A percentile compares a stretch with the other conserved stretches of the same genome.
Conservation (phyloP, 805 yeast species). For the Candida insectalens region DNA sequence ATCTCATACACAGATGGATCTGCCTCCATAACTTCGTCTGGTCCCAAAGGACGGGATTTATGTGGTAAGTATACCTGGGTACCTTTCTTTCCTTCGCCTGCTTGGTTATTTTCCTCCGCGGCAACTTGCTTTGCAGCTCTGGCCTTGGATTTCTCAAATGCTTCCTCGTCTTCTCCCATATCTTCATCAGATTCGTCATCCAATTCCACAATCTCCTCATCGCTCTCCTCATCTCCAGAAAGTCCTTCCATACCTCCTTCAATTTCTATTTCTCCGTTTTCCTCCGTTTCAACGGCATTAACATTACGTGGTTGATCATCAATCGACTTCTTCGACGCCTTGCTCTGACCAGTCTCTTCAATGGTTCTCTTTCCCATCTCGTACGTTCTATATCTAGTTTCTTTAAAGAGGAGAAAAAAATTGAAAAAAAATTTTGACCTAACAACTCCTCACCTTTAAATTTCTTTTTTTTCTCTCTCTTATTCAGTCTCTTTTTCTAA, state of each 20-base stretch:
- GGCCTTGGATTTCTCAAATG: slow-evolving; percentile 1
- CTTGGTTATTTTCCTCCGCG: slow-evolving; percentile 5
- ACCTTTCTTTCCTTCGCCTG: slow-evolving; percentile 6
- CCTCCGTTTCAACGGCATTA: slow-evolving; percentile 16
- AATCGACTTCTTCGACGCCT: slow-evolving; percentile 12
- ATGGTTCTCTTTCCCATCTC: slow-evolving; percentile 27
- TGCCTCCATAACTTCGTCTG: slow-evolving; percentile 92
- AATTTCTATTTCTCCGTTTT: slow-evolving; percentile 53
- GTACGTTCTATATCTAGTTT: not conserved
- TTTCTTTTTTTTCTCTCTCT: not conserved
- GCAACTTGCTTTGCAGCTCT: slow-evolving; percentile 15
- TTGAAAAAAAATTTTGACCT: not conserved
- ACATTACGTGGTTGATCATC: slow-evolving; percentile 14
- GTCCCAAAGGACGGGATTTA: slow-evolving; percentile 81
- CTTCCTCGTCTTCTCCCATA: slow-evolving; percentile 13
- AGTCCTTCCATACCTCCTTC: slow-evolving; percentile 71
- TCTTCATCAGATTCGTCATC: slow-evolving; percentile 38
- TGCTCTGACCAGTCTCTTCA: slow-evolving; percentile 13
- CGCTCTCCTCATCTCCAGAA: slow-evolving; percentile 86
- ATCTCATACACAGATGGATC: slow-evolving; percentile 94
- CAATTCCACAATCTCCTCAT: slow-evolving; percentile 77
- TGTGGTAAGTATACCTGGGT: slow-evolving; percentile 73
- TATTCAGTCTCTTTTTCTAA: no score
- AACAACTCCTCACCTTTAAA: not conserved
- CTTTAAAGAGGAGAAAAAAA: slow-evolving; percentile 3